Base-by-base conservation (phyloP, 2,329 filamentous ascomycete species). In the Sarocladium oryzae region DNA sequence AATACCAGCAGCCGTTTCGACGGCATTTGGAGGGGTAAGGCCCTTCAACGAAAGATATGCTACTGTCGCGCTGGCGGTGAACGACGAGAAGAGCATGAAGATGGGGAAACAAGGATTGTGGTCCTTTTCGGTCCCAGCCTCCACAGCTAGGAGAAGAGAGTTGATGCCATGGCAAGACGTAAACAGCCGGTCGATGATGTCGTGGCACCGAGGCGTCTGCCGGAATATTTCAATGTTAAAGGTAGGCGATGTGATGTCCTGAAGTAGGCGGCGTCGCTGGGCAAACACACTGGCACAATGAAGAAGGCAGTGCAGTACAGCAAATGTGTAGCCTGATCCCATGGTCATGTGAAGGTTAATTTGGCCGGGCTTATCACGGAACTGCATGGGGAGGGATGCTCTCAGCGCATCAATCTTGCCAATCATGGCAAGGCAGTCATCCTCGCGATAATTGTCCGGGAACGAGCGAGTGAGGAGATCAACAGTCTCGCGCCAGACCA, bases 31-130 rank as follows among this genome's bases (percentile, higher is more conserved):
- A 1, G 79, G 79, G 0, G 79, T 79, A 7, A 83, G 63, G 9
- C 78, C 78, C 66, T 82, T 82, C 41, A 83, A 71, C n/a, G 78
- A 80, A 26, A 83, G 70, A 63, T 81, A 83, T 11, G 79, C 79
- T 1, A 82, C 75, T 1, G 79, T 82, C 2, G 79, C 79, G 54
- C 78, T 78, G 2, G 79, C 77, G 0, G 78, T 82, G 55, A 83
- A 83, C 49, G 78, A 76, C 0, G 79, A 78, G 61, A 83, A 83
- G 11, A 82, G 69, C 79, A 83, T 82, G 55, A 81, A 80, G 51
- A 83, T 78, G 33, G 79, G 79, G 64, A 82, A 80, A 63, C 76
- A 81, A n/a, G 77, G 68, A n/a, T 76, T 70, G 21, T 71, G 69
- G 51, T 82, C 77, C 66, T 82, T 82, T 50, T 82, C 78, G 1